phyloP scores from a whole-genome alignment of 1,284 basidiomycete species.

The Tylopilus sp. region DNA sequence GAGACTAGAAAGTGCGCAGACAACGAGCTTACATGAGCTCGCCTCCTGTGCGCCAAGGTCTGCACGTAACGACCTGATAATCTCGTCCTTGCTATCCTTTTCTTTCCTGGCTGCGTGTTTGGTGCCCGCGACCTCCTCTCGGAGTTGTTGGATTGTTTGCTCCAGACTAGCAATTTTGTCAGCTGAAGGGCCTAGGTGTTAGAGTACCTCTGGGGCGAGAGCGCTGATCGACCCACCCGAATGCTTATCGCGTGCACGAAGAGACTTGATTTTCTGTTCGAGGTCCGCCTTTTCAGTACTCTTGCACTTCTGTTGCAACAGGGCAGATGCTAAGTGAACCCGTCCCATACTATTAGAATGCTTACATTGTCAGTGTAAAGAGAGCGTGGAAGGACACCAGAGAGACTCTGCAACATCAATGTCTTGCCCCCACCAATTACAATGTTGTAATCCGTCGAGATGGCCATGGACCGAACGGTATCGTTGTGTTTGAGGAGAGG shows the following conservation, averaged over 20 bases:
- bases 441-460: background rate
- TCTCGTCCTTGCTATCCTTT: background rate
- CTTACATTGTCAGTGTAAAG: background rate
- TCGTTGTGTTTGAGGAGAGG: background rate
- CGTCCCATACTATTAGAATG: too few species aligned
- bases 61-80: background rate
- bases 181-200: background rate
- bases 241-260: background rate
- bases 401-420: background rate
- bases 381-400: background rate
- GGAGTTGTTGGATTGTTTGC: background rate
- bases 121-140: background rate
- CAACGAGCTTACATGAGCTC: background rate
- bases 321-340: too few species aligned
- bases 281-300: too few species aligned
- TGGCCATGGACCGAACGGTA: background rate
- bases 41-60: background rate
- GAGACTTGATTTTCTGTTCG: too few species aligned
- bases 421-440: background rate
- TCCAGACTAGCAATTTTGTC: background rate
- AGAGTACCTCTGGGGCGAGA: background rate
- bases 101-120: background rate
- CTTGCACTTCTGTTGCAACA: too few species aligned
- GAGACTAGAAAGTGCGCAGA: background rate
- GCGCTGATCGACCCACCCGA: background rate